A percentile compares a stretch with the other conserved stretches of the same genome.
These are phyloP conservation scores for Pseudopithomyces maydicus DNA, from an alignment of 2,329 filamentous ascomycete species.

Conservation along the genomic window DNA sequence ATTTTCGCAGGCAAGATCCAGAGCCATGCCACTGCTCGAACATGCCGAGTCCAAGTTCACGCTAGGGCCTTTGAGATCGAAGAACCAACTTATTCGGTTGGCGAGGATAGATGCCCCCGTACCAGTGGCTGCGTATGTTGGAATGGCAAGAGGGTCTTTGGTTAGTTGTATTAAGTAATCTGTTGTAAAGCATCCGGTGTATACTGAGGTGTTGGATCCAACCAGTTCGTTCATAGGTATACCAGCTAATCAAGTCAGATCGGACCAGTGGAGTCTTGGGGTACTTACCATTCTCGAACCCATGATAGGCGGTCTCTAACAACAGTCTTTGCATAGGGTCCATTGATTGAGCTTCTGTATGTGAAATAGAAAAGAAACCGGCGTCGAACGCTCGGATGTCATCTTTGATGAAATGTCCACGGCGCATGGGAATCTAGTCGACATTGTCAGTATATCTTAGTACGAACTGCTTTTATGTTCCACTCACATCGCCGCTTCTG, in stretches of 20 bases:
- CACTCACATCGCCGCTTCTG: neutral
- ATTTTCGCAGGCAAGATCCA: constrained; percentile 21
- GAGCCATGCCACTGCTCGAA: constrained; percentile 19
- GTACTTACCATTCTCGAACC: constrained; percentile 25
- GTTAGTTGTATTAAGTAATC: neutral
- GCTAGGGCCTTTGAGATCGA: constrained; percentile 24
- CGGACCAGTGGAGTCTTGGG: too few relatives aligned
- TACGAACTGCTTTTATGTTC: neutral
- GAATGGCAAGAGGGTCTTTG: neutral
- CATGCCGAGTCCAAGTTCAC: constrained; percentile 29
- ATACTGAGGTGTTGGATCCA: neutral
- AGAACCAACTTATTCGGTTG: constrained; percentile 25
- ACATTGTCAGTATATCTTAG: neutral
- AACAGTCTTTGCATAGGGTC: constrained; percentile 25
- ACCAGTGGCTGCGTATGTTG: constrained; percentile 7
- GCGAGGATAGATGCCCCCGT: constrained; percentile 30
- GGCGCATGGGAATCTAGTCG: neutral
- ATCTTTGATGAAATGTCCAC: constrained; percentile 4
- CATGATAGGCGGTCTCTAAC: constrained; percentile 25
- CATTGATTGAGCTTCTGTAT: constrained; percentile 16
- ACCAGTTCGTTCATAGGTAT: constrained; percentile 4
- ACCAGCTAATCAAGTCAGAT: constrained; percentile 38
- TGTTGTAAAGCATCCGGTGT: neutral
- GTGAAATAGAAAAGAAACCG: constrained; percentile 20
- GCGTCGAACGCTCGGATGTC: constrained; percentile 18